Conservation (phyloP, 768 basidiomycete species). For the Bullera alba region DNA sequence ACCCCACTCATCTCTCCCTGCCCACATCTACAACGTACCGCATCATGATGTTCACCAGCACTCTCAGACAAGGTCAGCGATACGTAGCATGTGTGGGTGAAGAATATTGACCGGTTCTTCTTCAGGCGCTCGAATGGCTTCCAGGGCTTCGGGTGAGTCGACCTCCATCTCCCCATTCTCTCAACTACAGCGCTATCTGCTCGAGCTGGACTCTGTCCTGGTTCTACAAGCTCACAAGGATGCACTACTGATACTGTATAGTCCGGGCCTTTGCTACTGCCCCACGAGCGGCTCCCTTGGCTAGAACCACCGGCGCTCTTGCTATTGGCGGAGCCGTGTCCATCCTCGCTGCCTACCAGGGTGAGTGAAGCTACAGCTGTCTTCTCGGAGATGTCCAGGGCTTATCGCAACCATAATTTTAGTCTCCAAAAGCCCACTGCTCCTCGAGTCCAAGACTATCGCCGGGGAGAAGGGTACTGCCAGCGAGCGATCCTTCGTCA, state of each 20-base stretch:
- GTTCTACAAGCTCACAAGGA: no score
- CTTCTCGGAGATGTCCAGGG: no score
- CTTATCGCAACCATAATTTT: no score
- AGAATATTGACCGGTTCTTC: constrained; percentile 2
- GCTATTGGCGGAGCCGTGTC: constrained; percentile 24
- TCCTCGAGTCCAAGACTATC: constrained; percentile 38
- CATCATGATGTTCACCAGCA: constrained; percentile 30
- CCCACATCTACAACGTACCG: no score
- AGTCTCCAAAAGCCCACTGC: constrained; percentile 13
- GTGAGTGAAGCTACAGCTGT: no score
- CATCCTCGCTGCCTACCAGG: constrained; percentile 26
- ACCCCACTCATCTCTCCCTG: no score
- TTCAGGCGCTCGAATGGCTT: constrained; percentile 35
- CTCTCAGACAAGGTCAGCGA: constrained; percentile 27
- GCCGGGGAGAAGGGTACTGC: constrained; percentile 40
- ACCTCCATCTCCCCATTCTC: neutral
- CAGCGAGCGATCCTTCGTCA: constrained; percentile 37
- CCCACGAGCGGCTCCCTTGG: constrained; percentile 18
- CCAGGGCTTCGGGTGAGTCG: constrained; percentile 30
- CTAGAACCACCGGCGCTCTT: constrained; percentile 15
- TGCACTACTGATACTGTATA: neutral
- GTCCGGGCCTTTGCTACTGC: constrained; percentile 33
- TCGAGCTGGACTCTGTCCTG: constrained; percentile 4
- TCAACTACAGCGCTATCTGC: neutral
- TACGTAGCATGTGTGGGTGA: neutral